Evolutionary conservation across 305 asterid genomes (phyloP).

Genomic region (Solanum hybrid): DNA sequence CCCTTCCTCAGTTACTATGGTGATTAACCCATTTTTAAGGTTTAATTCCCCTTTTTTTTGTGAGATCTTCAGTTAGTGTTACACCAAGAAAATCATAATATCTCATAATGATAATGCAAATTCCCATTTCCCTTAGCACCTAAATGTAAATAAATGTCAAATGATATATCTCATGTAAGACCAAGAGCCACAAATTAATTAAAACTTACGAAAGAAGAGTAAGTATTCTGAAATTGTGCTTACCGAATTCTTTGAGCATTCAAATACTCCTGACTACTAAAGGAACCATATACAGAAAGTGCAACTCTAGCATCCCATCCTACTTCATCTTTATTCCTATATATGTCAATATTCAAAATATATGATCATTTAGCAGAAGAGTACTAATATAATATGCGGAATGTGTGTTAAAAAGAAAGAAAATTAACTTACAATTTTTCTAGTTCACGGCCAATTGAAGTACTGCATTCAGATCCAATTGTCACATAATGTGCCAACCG

Average conservation of each 20-base stretch:
- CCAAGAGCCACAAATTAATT: not conserved
- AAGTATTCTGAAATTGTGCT: not conserved
- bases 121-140: not conserved
- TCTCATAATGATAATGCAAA: not conserved
- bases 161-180: not conserved
- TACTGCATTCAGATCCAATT: slow-evolving; percentile 71
- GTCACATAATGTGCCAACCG: slow-evolving; percentile 82
- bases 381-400: not conserved
- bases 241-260: slow-evolving; percentile 81
- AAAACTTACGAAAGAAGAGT: not conserved
- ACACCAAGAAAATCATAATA: not conserved
- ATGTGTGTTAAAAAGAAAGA: not conserved
- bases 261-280: slow-evolving; percentile 70
- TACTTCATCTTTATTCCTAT: slow-evolving; percentile 41
- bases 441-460: slow-evolving; percentile 38
- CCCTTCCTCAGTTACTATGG: not conserved
- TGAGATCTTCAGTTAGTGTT: not conserved
- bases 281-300: slow-evolving; percentile 59
- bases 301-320: slow-evolving; percentile 92
- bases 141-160: not conserved
- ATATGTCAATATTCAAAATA: slow-evolving; percentile 1
- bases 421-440: slow-evolving; percentile 38
- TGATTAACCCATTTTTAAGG: not conserved
- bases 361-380: not conserved
- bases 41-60: not conserved